Conservation (phyloP, 805 yeast genomes). For the Metschnikowia noctiluminum region DNA sequence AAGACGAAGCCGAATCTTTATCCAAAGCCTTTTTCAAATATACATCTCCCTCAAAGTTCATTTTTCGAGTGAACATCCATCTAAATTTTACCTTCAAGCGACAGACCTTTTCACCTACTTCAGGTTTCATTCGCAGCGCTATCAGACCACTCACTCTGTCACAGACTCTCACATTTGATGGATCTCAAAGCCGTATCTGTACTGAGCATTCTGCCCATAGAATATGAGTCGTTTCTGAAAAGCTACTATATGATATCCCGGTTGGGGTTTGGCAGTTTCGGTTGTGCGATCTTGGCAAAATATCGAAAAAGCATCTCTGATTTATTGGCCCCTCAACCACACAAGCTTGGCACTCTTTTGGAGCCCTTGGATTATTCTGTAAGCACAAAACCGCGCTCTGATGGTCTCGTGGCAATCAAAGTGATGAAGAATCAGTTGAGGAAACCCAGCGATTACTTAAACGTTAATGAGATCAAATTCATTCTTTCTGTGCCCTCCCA, state of each 20-base stretch:
- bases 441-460: slow-evolving; percentile 25
- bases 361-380: slow-evolving; percentile 32
- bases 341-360: slow-evolving; percentile 47
- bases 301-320: slow-evolving; percentile 25
- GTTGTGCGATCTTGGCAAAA: slow-evolving; percentile 64
- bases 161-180: not conserved
- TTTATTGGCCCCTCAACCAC: slow-evolving; percentile 17
- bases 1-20: not conserved
- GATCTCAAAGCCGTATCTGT: slow-evolving; percentile 3
- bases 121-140: no score
- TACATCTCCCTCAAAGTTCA: not conserved
- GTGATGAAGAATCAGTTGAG: slow-evolving; percentile 53
- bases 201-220: slow-evolving; percentile 7
- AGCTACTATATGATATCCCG: slow-evolving; percentile 48
- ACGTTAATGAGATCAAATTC: slow-evolving; percentile 64
- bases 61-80: not conserved
- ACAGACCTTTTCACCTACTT: no score
- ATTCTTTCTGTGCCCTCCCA: slow-evolving; percentile 69
- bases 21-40: not conserved
- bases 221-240: slow-evolving; percentile 17
- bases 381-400: slow-evolving; percentile 18
- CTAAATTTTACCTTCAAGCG: not conserved
- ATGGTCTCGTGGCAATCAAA: slow-evolving; percentile 69
- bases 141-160: no score
- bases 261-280: slow-evolving; percentile 76